A percentile compares a stretch with the other conserved stretches of the same genome.
Evolutionary conservation across 768 basidiomycete species (phyloP).

Genomic region (Macrolepiota albuminosa): DNA sequence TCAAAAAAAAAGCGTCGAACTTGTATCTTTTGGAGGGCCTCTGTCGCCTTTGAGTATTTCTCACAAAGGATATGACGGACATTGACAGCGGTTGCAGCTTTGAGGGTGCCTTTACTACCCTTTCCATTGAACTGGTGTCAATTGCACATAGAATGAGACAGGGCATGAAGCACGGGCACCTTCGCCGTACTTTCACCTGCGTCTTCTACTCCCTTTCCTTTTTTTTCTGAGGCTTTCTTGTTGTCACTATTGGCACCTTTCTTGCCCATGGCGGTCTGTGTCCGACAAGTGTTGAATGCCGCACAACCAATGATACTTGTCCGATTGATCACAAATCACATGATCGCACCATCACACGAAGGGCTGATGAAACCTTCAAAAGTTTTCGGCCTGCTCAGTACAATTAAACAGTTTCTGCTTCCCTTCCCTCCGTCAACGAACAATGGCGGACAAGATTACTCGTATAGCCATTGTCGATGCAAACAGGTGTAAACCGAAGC

Average conservation of each 20-base stretch:
- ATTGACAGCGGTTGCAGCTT: slow-evolving; percentile 77
- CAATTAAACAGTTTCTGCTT: slow-evolving; percentile 4
- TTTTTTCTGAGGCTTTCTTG: slow-evolving; percentile 36
- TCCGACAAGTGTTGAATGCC: too few species aligned
- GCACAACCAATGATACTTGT: slow-evolving; percentile 8
- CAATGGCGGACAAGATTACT: slow-evolving; percentile 93
- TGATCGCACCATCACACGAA: slow-evolving; percentile 12
- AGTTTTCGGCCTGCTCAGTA: slow-evolving; percentile 15
- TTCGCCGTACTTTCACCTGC: slow-evolving; percentile 38
- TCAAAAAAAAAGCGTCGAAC: slow-evolving; percentile 30
- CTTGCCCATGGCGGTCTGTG: slow-evolving; percentile 27
- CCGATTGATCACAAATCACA: slow-evolving; percentile 17
- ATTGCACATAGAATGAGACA: background rate
- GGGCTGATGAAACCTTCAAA: slow-evolving; percentile 5
- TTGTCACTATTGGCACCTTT: slow-evolving; percentile 27
- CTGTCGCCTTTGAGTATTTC: slow-evolving; percentile 75
- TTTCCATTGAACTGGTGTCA: background rate
- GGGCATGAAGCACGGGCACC: slow-evolving; percentile 20
- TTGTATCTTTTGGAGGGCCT: slow-evolving; percentile 78
- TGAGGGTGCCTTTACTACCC: slow-evolving; percentile 55
- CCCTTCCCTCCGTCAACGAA: slow-evolving; percentile 9
- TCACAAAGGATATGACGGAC: slow-evolving; percentile 88
- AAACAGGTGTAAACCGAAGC: slow-evolving; percentile 94
- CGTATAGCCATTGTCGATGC: slow-evolving; percentile 94
- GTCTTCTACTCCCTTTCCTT: slow-evolving; percentile 35